phyloP scores from a whole-genome alignment of 352 stramenopile genomes.

The Saprolegnia diclina region DNA sequence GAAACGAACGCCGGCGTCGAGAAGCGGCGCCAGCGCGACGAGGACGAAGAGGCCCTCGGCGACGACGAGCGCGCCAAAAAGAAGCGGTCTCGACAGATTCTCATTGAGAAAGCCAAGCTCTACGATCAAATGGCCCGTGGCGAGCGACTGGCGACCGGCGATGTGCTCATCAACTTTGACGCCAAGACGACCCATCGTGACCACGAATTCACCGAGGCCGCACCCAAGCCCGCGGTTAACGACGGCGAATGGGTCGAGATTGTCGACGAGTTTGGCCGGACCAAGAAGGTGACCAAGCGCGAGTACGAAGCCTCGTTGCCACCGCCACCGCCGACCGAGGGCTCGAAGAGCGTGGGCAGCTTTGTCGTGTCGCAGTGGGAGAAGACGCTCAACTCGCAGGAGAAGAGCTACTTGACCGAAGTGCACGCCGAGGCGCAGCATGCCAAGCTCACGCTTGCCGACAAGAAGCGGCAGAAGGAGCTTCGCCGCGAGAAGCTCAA shows the following conservation, averaged over 20 bases:
- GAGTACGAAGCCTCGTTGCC: constrained; percentile 34
- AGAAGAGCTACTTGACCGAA: constrained; percentile 62
- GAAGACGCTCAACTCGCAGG: constrained; percentile 49
- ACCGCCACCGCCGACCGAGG: constrained; percentile 18
- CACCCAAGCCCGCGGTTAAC: neutral
- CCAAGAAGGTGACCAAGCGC: constrained; percentile 36
- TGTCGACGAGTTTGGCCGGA: constrained; percentile 57
- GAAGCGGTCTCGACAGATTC: constrained; percentile 51
- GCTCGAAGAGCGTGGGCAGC: constrained; percentile 31
- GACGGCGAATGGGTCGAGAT: constrained; percentile 35
- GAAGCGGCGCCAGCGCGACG: constrained; percentile 44
- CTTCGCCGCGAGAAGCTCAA: constrained; percentile 54
- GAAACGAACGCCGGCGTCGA: constrained; percentile 54
- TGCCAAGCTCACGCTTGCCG: constrained; percentile 36
- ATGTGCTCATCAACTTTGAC: constrained; percentile 57
- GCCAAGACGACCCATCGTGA: constrained; percentile 29
- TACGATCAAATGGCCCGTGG: constrained; percentile 66
- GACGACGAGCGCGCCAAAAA: constrained; percentile 60
- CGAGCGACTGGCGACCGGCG: constrained; percentile 1
- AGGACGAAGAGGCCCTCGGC: constrained; percentile 40
- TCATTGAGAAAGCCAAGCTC: constrained; percentile 61
- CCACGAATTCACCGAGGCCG: constrained; percentile 23
- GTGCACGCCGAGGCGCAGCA: constrained; percentile 49
- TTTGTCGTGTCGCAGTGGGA: constrained; percentile 83
- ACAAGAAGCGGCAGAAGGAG: constrained; percentile 57